phyloP scores from a whole-genome alignment of 495 filamentous ascomycete species.

The Parathielavia hyrcaniae region DNA sequence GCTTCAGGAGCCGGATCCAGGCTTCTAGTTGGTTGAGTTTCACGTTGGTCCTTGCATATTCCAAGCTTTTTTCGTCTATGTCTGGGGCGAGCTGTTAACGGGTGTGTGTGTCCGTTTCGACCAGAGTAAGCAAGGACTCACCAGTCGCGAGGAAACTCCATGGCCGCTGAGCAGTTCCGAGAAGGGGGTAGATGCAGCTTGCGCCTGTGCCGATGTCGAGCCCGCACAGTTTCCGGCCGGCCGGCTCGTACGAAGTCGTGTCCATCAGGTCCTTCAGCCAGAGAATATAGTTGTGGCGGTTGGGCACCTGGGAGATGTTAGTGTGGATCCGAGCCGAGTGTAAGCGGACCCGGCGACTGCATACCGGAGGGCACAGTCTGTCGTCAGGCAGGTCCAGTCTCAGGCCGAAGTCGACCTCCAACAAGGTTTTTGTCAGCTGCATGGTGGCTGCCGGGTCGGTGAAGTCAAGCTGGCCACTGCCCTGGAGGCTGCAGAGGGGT shows the following conservation, averaged over 20 bases:
- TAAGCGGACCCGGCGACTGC: conserved; percentile 17
- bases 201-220: conserved; percentile 91
- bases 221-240: conserved; percentile 53
- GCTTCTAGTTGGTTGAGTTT: conserved; percentile 54
- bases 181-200: conserved; percentile 82
- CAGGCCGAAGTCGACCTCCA: conserved; percentile 70
- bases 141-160: conserved; percentile 74
- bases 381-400: conserved; percentile 63
- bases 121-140: conserved; percentile 23
- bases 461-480: conserved; percentile 71
- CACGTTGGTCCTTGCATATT: conserved; percentile 60
- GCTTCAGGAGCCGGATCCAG: conserved; percentile 59
- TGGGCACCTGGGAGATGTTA: conserved; percentile 52
- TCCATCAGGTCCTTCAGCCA: conserved; percentile 87
- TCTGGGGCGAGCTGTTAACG: conserved; percentile 41
- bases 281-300: conserved; percentile 80
- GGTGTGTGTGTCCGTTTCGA: conserved; percentile 13
- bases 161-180: conserved; percentile 63
- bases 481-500: conserved; percentile 40
- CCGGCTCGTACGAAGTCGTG: conserved; percentile 55
- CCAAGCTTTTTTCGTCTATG: conserved; percentile 66
- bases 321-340: background rate
- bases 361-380: conserved; percentile 84
- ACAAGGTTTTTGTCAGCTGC: conserved; percentile 73
- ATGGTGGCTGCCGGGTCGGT: conserved; percentile 68